Percentiles rank a stretch among this genome's conserved stretches.
Evolutionary conservation across 2,329 filamentous ascomycete genomes (phyloP).

Genomic region (Blumeria hordei): DNA sequence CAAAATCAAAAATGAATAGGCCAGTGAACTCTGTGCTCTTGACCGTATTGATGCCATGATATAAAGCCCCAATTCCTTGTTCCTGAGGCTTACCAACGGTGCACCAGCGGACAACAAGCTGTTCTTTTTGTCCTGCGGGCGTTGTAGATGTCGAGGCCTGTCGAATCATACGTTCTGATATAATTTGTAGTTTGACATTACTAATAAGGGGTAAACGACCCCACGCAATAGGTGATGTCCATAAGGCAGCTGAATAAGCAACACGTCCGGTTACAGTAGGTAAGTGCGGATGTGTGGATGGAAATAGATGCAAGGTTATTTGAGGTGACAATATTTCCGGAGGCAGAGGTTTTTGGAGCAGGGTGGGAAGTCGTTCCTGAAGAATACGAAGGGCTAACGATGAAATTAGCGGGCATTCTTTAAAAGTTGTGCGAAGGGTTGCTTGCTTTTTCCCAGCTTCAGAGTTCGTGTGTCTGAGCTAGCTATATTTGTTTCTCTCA

Average conservation of each 20-base stretch:
- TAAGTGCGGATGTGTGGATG: constrained; percentile 62
- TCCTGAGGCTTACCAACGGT: constrained; percentile 30
- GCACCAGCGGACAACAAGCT: constrained; percentile 79
- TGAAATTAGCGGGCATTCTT: constrained; percentile 3
- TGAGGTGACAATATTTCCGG: constrained; percentile 54
- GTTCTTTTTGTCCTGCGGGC: constrained; percentile 29
- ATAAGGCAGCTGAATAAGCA: constrained; percentile 77
- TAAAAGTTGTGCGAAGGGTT: not conserved
- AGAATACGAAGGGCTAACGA: constrained; percentile 31
- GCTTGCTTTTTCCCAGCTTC: constrained; percentile 21
- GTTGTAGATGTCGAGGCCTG: constrained; percentile 13
- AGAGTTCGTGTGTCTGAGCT: constrained; percentile 30
- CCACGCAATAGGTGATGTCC: constrained; percentile 93
- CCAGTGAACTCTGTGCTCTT: constrained; percentile 63
- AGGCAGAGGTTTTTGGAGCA: constrained; percentile 42
- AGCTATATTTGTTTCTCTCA: constrained; percentile 6
- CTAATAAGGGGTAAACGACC: constrained; percentile 75
- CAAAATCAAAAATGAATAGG: constrained; percentile 89
- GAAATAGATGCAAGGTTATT: constrained; percentile 47
- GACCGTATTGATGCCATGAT: constrained; percentile 21
- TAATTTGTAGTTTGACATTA: constrained; percentile 67
- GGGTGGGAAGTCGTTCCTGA: constrained; percentile 40
- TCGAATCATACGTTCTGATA: constrained; percentile 59
- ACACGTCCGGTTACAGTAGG: constrained; percentile 80
- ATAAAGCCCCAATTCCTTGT: constrained; percentile 19